Conservation (phyloP, 2,329 filamentous ascomycete species). For the Fulvia fulva region DNA sequence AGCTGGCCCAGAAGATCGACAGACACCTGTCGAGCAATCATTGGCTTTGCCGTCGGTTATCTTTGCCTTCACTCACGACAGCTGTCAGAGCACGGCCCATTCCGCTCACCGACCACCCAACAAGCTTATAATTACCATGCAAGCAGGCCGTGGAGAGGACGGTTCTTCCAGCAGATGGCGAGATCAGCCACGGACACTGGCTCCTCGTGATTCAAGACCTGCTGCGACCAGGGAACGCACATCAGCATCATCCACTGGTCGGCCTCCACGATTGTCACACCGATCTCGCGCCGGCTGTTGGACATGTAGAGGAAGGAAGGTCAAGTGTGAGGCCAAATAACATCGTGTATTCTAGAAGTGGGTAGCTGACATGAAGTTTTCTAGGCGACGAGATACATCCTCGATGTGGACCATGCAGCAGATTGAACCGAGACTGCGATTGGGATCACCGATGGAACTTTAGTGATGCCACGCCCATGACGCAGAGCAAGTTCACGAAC, state of each 20-base stretch:
- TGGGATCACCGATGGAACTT: constrained; percentile 51
- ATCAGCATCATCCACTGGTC: constrained; percentile 15
- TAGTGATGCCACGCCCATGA: constrained; percentile 34
- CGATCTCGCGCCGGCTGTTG: constrained; percentile 54
- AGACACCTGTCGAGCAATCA: constrained; percentile 9
- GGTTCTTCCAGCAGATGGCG: constrained; percentile 18
- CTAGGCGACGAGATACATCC: constrained; percentile 8
- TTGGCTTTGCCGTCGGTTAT: constrained; percentile 17
- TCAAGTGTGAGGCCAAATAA: constrained; percentile 43
- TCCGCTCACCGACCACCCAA: background rate
- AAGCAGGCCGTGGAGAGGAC: constrained; percentile 14
- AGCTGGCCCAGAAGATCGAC: constrained; percentile 4
- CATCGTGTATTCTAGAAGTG: too few relatives aligned
- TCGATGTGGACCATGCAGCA: constrained; percentile 46
- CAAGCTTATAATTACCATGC: constrained; percentile 14
- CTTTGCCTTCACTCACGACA: constrained; percentile 7
- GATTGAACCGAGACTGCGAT: constrained; percentile 55
- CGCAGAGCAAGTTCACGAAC: constrained; percentile 35
- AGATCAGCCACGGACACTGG: constrained; percentile 34
- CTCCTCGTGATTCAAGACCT: constrained; percentile 24
- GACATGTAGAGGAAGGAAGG: constrained; percentile 37
- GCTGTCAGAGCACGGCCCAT: constrained; percentile 5
- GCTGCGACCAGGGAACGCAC: constrained; percentile 24
- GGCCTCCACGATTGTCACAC: constrained; percentile 46
- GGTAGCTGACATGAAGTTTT: background rate